Conservation (phyloP, 2,329 filamentous ascomycete species). For the Talaromyces islandicus region DNA sequence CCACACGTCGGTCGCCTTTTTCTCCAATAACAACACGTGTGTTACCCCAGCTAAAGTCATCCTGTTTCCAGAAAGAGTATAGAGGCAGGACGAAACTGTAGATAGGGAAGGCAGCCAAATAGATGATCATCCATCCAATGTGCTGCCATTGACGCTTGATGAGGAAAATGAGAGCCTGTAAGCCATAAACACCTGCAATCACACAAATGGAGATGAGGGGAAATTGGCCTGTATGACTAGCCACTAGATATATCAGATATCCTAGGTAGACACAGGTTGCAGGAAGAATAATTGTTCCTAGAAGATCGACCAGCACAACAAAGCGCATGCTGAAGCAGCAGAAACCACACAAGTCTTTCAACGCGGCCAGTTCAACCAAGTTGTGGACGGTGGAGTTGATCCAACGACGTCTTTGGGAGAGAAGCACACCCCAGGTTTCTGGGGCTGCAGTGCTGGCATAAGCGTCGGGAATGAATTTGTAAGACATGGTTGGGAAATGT, state of each 20-base stretch:
- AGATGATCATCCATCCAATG: slow-evolving; percentile 99
- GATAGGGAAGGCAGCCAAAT: slow-evolving; percentile 89
- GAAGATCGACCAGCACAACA: slow-evolving; percentile 88
- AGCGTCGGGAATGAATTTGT: slow-evolving; percentile 91
- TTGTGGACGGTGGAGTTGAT: slow-evolving; percentile 99
- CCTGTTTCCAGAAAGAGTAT: slow-evolving; percentile 99
- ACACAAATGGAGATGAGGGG: slow-evolving; percentile 84
- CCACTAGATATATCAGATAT: slow-evolving; percentile 78
- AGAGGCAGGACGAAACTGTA: slow-evolving; percentile 86
- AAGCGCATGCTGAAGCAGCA: slow-evolving; percentile 99
- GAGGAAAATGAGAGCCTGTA: slow-evolving; percentile 94
- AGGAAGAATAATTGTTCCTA: slow-evolving; percentile 86
- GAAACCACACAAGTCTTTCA: slow-evolving; percentile 96
- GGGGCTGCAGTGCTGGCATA: slow-evolving; percentile 91
- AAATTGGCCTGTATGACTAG: slow-evolving; percentile 65
- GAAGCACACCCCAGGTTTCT: slow-evolving; percentile 84
- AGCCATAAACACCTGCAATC: slow-evolving; percentile 85
- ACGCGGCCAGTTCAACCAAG: slow-evolving; percentile 77
- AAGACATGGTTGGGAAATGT: slow-evolving; percentile 90
- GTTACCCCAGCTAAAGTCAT: slow-evolving; percentile 98
- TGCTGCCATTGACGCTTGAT: slow-evolving; percentile 98
- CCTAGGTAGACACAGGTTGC: slow-evolving; percentile 80
- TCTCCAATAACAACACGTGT: slow-evolving; percentile 96
- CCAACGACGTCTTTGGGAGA: slow-evolving; percentile 98
- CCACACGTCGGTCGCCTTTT: slow-evolving; percentile 81